These are phyloP conservation scores for Stromatinia cepivora DNA, from an alignment of 2,329 filamentous ascomycete species.

Conservation along the genomic window DNA sequence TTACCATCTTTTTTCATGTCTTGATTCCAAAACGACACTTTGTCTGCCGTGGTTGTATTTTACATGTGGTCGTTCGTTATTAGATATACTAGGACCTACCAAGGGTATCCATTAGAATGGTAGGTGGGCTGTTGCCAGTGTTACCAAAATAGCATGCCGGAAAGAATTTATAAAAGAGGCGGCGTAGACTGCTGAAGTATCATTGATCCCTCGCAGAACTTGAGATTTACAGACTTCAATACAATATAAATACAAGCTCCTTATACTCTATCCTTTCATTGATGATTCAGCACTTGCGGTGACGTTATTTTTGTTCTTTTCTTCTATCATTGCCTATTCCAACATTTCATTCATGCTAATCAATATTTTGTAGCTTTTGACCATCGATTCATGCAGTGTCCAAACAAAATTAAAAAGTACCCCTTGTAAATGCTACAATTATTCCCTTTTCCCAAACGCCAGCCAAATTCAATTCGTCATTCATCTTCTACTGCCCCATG, in stretches of 20 bases:
- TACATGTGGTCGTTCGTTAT: no score
- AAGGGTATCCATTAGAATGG: not conserved
- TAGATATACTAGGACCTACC: no score
- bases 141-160: not conserved
- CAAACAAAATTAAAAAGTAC: constrained; percentile 18
- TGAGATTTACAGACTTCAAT: no score
- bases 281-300: no score
- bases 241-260: no score
- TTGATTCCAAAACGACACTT: not conserved
- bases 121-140: not conserved
- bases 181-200: no score
- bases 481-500: not conserved
- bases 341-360: constrained; percentile 5
- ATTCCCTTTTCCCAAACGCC: constrained; percentile 26
- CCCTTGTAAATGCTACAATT: constrained; percentile 30
- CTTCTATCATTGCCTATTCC: no score
- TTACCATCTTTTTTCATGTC: not conserved
- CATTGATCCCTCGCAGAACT: not conserved
- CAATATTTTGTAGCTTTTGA: not conserved
- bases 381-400: not conserved
- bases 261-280: no score
- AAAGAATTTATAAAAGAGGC: not conserved
- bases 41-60: not conserved
- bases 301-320: no score
- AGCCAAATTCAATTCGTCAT: constrained; percentile 14